These are phyloP conservation scores for Penicillium sp. DNA, from an alignment of 2,329 filamentous ascomycete genomes.

Conservation along the genomic window DNA sequence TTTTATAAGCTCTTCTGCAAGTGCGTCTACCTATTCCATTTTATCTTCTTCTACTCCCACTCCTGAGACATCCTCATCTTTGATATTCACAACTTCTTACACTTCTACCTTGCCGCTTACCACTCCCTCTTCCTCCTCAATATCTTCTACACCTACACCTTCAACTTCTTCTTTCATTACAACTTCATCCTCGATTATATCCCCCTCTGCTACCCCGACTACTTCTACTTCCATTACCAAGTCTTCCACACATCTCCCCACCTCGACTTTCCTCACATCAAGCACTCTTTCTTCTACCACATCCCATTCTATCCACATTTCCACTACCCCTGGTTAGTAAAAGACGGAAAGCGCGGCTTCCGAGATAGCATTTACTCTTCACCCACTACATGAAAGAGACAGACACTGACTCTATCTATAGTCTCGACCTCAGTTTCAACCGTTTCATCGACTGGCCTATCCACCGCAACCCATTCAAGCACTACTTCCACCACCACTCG, in stretches of 20 bases:
- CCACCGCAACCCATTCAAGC: constrained; percentile 20
- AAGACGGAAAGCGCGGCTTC: constrained; percentile 19
- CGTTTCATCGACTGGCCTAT: constrained; percentile 7
- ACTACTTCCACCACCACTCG: constrained; percentile 22
- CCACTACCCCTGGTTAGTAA: constrained; percentile 30
- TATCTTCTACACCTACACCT: constrained; percentile 18
- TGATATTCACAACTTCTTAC: background rate
- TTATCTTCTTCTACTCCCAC: constrained; percentile 1
- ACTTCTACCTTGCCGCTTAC: constrained; percentile 4
- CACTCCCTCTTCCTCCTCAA: constrained; percentile 12
- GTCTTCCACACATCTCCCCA: constrained; percentile 6
- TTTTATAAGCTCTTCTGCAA: constrained; percentile 26
- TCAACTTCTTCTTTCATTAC: constrained; percentile 24
- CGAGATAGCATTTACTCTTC: constrained; percentile 5
- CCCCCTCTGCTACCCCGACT: constrained; percentile 14
- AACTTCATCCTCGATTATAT: constrained; percentile 19
- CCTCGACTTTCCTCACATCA: constrained; percentile 5
- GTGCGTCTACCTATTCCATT: constrained; percentile 19
- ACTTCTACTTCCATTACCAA: constrained; percentile 6
- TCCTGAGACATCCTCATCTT: constrained; percentile 1
- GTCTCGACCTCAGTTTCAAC: constrained; percentile 9
- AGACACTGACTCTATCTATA: constrained; percentile 10
- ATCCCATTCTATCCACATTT: constrained; percentile 4
- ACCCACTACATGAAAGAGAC: background rate
- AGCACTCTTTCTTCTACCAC: constrained; percentile 9